Evolutionary conservation across 768 basidiomycete species (phyloP), one percentile per base, ranked within the genome.

Genomic region (Mycena sanguinolenta): DNA sequence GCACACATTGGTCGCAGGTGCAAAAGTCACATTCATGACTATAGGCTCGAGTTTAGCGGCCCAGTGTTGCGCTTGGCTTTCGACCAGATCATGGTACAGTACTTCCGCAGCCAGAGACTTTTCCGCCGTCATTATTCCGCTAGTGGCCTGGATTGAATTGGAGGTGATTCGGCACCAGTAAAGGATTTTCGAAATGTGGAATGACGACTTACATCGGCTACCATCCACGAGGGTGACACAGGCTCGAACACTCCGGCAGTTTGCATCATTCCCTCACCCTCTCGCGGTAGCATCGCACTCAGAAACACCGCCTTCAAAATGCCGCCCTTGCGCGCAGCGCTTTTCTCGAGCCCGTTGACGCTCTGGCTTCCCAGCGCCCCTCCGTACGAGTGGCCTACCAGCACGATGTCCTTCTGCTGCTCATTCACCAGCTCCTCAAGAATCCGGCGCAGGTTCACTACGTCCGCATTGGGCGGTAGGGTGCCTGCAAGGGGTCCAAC

Each of bases 341-440:
- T 62, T 16, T 23, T 8, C 50, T 62, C 61, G 61, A 62, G 32
- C 32, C 50, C 49, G 9, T 23, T 27, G n/a, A 62, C 46, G 14
- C 60, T 49, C 32, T 62, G 61, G 21, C 46, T 50, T 2, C 46
- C 61, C 25, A 27, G 32, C 32, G 36, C 5, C 13, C 61, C 61
- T n/a, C 46, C 61, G 27, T 62, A 62, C 4, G 61, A 62, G 34
- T 62, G 61, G 46, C 61, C 50, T 34, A 50, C 25, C 3, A 62
- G 49, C 14, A 62, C 21, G 14, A 62, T 30, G n/a, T 62, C 46
- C 21, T 62, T 61, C 30, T 61, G 53, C 21, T 55, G 32, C 10
- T 32, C 12, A 13, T 38, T 25, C 25, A 58, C 13, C 1, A 58
- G 36, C 14, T 38, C 19, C 23, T 58, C 55, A 23, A 58, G 55